Conservation (phyloP, 208 protist species). For the Crithidia sp. region DNA sequence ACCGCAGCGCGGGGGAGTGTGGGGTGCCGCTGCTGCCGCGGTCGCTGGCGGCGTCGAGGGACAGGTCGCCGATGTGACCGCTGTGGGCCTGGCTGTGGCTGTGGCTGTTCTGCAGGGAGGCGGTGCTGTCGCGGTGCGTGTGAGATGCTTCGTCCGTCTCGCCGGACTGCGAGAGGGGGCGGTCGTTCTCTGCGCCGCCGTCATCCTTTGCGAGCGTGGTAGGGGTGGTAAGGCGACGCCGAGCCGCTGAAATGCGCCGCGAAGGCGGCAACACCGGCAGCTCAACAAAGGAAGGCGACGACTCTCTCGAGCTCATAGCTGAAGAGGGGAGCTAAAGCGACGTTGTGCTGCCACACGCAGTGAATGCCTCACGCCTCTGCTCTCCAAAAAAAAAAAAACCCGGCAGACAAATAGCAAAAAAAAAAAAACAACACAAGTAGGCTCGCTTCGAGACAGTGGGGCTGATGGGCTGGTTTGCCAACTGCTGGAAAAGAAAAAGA, state of each 20-base stretch:
- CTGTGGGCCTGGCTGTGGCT: background rate
- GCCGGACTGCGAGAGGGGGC: background rate
- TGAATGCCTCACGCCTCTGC: too few species aligned
- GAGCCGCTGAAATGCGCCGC: background rate
- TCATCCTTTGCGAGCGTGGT: background rate
- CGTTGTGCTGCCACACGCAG: background rate
- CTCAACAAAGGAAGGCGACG: background rate
- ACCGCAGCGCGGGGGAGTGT: background rate
- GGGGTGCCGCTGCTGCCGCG: background rate
- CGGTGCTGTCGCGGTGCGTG: background rate
- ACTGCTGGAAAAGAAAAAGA: background rate
- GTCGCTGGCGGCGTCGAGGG: background rate
- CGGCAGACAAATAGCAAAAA: background rate
- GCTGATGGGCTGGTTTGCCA: background rate
- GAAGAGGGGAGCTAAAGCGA: too few species aligned
- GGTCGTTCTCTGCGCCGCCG: background rate
- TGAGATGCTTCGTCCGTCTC: background rate
- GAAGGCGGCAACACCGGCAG: background rate
- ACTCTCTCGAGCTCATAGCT: background rate
- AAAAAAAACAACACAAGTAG: background rate
- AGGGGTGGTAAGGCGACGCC: background rate
- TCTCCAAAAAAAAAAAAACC: background rate
- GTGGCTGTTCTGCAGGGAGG: background rate
- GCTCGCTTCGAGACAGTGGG: background rate
- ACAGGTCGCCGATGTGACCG: background rate